Conservation (phyloP, 75 land plant species). For the Pinus albicaulis region DNA sequence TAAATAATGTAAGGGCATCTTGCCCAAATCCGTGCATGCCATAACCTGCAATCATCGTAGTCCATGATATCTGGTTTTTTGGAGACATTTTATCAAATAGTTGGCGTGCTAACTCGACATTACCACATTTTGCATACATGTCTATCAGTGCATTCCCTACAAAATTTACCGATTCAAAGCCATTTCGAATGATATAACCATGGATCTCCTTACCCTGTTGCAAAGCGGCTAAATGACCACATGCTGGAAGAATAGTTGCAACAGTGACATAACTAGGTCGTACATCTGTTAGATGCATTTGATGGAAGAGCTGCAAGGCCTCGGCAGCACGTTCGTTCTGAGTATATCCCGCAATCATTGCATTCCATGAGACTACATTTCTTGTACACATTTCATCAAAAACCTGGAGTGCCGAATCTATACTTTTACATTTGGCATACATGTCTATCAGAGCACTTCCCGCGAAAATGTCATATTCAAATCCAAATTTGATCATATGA, state of each 20-base stretch:
- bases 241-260: conserved; percentile 10
- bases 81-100: conserved; percentile 13
- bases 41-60: conserved; percentile 15
- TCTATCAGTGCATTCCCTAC: conserved; percentile 25
- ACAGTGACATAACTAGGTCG: conserved; percentile 13
- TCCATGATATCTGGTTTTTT: conserved; percentile 21
- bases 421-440: conserved; percentile 21
- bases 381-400: conserved; percentile 13
- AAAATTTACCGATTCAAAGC: conserved; percentile 5
- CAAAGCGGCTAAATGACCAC: conserved; percentile 13
- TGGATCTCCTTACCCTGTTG: conserved; percentile 16
- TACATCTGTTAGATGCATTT: conserved; percentile 12
- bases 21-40: conserved; percentile 18
- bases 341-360: conserved; percentile 17
- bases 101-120: conserved; percentile 20
- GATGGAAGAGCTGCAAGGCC: conserved; percentile 8
- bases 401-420: conserved; percentile 6
- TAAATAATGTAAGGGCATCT: conserved; percentile 20
- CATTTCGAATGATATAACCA: conserved; percentile 1
- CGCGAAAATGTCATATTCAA: conserved; percentile 7
- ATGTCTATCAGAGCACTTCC: conserved; percentile 17
- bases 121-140: conserved; percentile 29
- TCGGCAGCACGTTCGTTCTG: conserved; percentile 7
- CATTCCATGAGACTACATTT: conserved; percentile 14
- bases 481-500: conserved; percentile 30